phyloP scores from a whole-genome alignment of 1,284 basidiomycete species.

The Tilletia setariae region DNA sequence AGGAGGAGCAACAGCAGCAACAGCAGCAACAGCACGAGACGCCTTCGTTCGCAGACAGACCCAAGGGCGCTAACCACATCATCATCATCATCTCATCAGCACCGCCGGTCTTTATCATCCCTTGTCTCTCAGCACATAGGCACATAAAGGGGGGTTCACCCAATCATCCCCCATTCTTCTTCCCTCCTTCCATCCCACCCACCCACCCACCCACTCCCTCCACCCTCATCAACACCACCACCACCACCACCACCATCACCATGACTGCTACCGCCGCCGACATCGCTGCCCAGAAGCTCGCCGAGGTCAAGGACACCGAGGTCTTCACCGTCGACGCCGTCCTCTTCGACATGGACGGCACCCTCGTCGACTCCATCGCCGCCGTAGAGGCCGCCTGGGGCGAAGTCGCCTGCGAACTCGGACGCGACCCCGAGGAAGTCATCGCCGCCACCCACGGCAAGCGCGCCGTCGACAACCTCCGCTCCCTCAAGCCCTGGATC shows the following conservation, averaged over 20 bases:
- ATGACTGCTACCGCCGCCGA: slow-evolving; percentile 13
- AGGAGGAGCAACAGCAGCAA: no score
- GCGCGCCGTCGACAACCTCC: slow-evolving; percentile 67
- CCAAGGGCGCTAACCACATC: no score
- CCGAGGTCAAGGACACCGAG: slow-evolving; percentile 11
- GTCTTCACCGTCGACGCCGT: slow-evolving; percentile 64
- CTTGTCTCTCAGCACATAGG: no score
- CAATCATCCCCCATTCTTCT: neutral
- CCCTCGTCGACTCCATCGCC: slow-evolving; percentile 70
- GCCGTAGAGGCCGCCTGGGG: slow-evolving; percentile 77
- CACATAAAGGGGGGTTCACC: no score
- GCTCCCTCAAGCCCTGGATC: slow-evolving; percentile 64
- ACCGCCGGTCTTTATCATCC: no score
- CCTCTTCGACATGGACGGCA: slow-evolving; percentile 67
- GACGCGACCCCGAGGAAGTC: slow-evolving; percentile 62
- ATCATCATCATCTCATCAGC: no score
- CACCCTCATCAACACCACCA: no score
- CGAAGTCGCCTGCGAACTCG: slow-evolving; percentile 68
- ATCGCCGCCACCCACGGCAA: slow-evolving; percentile 69
- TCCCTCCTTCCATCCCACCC: neutral
- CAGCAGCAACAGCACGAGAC: no score
- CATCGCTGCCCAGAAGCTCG: slow-evolving; percentile 4
- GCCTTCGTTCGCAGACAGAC: no score
- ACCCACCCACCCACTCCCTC: neutral
- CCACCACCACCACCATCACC: neutral